Evolutionary conservation across 345 rosid species (phyloP), one percentile per base, ranked within the genome.

Genomic region (Dovyalis caffra): DNA sequence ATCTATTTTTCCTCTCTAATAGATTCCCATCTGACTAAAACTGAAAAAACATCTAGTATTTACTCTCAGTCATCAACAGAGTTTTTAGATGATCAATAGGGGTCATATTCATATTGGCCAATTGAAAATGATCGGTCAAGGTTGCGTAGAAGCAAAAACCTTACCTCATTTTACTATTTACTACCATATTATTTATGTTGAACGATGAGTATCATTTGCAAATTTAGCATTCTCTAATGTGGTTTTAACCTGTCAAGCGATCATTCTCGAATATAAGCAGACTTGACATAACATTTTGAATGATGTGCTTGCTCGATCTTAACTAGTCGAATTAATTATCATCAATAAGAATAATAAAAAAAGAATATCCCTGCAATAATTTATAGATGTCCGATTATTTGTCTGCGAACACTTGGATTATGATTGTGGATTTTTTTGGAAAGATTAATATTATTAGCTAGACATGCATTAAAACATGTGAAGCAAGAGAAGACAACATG

Each of bases 21-120:
- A 8, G 37, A 35, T 33, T 60, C 64, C 63, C 35, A 34, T 40
- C 67, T 60, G 77, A 74, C 70, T 64, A 18, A n/a, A 31, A n/a
- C 53, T 18, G 7, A n/a, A 21, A n/a, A 21, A 63, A 20, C 9
- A 40, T 66, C 37, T 34, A 51, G 57, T 49, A 10, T 58, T 32
- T 12, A 2, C 47, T 37, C 9, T 1, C 11, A 0, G 40, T 37
- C 40, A 37, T 37, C 40, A 40, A 40, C 47, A 43, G 47, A 43
- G 47, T 40, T 40, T 40, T 49, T 20, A n/a, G n/a, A 49, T 5
- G 21, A 18, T 49, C n/a, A 6, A 20, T 5, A 20, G 56, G 56
- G 7, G 56, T 20, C 66, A 63, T 26, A 25, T 63, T 29, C 35
- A 31, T 63, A 31, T 31, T 18, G 38, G 23, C 66, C 35, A 63